These are phyloP conservation scores for Diplodia seriata DNA, from an alignment of 2,329 filamentous ascomycete species.

Conservation along the genomic window DNA sequence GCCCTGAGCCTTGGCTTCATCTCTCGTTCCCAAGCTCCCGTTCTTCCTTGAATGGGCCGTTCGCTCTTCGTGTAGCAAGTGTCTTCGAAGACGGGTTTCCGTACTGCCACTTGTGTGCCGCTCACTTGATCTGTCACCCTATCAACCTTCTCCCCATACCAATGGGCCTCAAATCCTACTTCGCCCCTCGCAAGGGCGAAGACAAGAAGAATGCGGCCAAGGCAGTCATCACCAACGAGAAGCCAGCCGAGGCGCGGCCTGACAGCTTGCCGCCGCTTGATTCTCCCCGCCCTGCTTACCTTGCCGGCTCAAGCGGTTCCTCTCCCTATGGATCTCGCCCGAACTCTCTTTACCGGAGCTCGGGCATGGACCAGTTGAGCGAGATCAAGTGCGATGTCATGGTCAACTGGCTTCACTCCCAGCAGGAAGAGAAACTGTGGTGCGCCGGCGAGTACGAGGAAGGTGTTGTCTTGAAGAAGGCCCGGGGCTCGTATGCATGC, in stretches of 20 bases:
- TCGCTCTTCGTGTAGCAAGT: neutral
- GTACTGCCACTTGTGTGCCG: neutral
- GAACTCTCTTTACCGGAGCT: constrained; percentile 49
- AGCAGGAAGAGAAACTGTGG: constrained; percentile 65
- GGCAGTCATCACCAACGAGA: constrained; percentile 15
- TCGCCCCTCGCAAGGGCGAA: constrained; percentile 27
- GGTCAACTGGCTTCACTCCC: constrained; percentile 68
- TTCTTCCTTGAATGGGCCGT: neutral
- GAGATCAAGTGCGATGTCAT: constrained; percentile 68
- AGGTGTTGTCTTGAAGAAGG: constrained; percentile 63
- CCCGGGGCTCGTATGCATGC: constrained; percentile 59
- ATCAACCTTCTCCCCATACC: neutral
- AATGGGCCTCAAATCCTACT: constrained; percentile 31
- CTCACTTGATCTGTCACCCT: neutral
- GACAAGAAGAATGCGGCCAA: constrained; percentile 16
- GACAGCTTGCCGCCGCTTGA: constrained; percentile 18
- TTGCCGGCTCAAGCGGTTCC: constrained; percentile 12
- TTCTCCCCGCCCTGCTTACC: constrained; percentile 14
- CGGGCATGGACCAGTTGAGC: constrained; percentile 53
- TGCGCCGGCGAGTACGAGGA: constrained; percentile 56
- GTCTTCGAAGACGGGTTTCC: neutral
- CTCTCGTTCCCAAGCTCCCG: constrained; percentile 4
- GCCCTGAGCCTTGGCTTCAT: neutral
- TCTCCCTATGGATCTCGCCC: constrained; percentile 36
- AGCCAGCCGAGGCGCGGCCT: neutral